Percentiles rank a stretch among this genome's conserved stretches.
Conservation (phyloP, 169 alveolate genomes). For the Eimeria praecox region DNA sequence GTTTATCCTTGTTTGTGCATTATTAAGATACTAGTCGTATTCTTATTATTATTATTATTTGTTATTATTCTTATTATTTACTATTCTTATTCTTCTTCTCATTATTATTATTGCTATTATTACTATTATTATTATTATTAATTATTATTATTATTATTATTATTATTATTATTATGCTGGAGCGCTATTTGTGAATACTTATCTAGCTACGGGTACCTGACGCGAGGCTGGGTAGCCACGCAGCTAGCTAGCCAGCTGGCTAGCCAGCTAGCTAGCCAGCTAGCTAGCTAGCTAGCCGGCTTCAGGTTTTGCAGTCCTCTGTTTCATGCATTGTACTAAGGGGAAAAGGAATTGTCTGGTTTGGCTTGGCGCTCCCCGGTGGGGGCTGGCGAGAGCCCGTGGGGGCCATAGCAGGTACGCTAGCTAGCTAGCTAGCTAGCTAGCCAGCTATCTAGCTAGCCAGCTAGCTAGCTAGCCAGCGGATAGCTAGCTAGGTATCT, state of each 20-base stretch:
- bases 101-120: no score
- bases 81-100: no score
- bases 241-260: background rate
- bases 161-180: no score
- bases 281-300: background rate
- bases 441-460: no score
- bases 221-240: background rate
- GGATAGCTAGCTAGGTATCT: background rate
- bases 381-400: background rate
- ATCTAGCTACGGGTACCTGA: background rate
- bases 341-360: background rate
- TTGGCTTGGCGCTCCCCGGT: background rate
- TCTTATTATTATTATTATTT: no score
- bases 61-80: no score
- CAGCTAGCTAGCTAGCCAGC: no score
- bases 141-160: no score
- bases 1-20: background rate
- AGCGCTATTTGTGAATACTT: background rate
- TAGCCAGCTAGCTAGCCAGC: constrained; percentile 4
- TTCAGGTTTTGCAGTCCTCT: background rate
- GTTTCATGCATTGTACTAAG: background rate
- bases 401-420: no score
- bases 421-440: no score
- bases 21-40: no score
- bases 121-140: no score